Evolutionary conservation across 176 grass and related monocot species (phyloP).

Genomic region (Olyra latifolia): DNA sequence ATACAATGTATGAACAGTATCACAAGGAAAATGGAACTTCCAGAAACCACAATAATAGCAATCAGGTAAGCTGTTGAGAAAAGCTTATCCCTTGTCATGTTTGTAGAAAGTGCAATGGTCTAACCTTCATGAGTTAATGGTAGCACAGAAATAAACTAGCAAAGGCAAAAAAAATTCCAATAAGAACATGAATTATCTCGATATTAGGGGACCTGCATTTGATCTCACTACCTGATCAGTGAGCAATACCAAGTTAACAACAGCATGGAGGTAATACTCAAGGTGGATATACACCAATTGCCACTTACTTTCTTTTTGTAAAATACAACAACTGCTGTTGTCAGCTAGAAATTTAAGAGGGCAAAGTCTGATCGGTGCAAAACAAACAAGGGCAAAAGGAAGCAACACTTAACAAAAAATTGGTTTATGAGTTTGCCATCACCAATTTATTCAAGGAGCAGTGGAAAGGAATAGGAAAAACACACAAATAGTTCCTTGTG

Average conservation of each 20-base stretch:
- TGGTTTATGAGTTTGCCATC: background rate
- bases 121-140: background rate
- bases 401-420: conserved; percentile 6
- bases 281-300: background rate
- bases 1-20: conserved; percentile 3
- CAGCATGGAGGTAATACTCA: background rate
- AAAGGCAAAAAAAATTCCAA: conserved; percentile 12
- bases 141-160: conserved; percentile 18
- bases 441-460: background rate
- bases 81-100: background rate
- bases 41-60: background rate
- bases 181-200: background rate
- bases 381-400: background rate
- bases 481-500: background rate
- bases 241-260: conserved; percentile 22
- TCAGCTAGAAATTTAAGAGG: background rate
- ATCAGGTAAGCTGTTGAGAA: conserved; percentile 1
- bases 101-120: background rate
- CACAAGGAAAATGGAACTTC: background rate
- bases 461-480: background rate
- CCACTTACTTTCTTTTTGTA: conserved; percentile 6
- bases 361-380: background rate
- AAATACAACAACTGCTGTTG: conserved; percentile 1
- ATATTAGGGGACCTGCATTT: background rate
- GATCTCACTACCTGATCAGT: background rate